Evolutionary conservation across 2,329 filamentous ascomycete genomes (phyloP).

Genomic region (Chaetomiaceae sp.): DNA sequence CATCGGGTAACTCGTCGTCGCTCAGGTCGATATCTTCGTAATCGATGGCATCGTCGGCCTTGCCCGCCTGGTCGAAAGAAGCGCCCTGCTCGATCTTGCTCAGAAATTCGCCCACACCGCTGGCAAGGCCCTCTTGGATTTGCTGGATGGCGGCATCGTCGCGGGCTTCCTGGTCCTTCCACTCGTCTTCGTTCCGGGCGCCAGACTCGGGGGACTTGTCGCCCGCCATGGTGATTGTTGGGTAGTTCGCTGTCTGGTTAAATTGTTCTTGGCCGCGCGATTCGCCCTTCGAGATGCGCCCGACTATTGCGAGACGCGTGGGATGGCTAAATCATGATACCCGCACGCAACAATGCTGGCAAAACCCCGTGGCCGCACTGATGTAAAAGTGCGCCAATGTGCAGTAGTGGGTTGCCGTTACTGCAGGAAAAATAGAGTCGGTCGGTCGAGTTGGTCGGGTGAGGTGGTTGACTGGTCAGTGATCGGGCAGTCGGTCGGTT

Average conservation of each 20-base stretch:
- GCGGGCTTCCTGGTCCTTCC: conserved; percentile 24
- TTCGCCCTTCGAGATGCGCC: conserved; percentile 17
- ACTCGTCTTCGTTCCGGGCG: conserved; percentile 21
- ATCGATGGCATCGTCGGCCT: conserved; percentile 88
- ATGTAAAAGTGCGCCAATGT: neutral
- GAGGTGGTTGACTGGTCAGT: too few species aligned
- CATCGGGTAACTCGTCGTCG: conserved; percentile 84
- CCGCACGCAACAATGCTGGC: neutral
- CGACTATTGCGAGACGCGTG: conserved; percentile 17
- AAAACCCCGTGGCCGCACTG: neutral
- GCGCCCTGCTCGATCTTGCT: conserved; percentile 29
- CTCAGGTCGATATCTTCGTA: conserved; percentile 89
- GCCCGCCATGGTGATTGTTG: conserved; percentile 18
- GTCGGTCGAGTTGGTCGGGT: too few species aligned
- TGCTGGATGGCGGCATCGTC: conserved; percentile 22
- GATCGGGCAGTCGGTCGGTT: neutral
- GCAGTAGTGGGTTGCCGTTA: neutral
- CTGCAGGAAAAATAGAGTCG: neutral
- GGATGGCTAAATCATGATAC: conserved; percentile 22
- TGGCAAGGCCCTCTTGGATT: conserved; percentile 24
- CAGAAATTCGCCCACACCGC: conserved; percentile 45
- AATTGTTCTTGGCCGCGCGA: conserved; percentile 1
- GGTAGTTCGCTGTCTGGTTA: neutral
- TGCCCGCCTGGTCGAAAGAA: conserved; percentile 62
- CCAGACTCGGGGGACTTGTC: conserved; percentile 18